A percentile compares a stretch with the other conserved stretches of the same genome.
phyloP scores from a whole-genome alignment of 305 asterid genomes.

The Solanum aculeatissimum region DNA sequence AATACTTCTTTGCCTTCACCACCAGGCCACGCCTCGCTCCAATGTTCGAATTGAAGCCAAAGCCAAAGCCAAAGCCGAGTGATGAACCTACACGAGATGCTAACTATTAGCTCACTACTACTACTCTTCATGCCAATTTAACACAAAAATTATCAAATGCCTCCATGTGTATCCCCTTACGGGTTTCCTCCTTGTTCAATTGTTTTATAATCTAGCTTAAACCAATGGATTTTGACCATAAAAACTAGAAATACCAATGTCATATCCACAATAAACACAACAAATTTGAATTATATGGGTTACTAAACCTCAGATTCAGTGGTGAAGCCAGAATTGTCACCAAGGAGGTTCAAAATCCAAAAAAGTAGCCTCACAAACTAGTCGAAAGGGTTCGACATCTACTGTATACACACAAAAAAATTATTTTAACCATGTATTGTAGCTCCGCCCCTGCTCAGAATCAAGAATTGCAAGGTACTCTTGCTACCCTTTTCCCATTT shows the following conservation, averaged over 20 bases:
- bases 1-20: slow-evolving; percentile 46
- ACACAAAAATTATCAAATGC: neutral
- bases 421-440: too few species aligned
- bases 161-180: neutral
- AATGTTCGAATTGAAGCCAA: slow-evolving; percentile 21
- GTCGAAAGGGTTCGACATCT: too few species aligned
- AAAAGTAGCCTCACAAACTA: too few species aligned
- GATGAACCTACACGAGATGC: slow-evolving; percentile 26
- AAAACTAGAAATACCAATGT: neutral
- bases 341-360: too few species aligned
- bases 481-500: neutral
- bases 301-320: neutral
- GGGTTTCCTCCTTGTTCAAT: neutral
- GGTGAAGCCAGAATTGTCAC: too few species aligned
- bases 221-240: neutral
- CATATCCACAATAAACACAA: neutral
- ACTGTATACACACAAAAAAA: too few species aligned
- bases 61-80: slow-evolving; percentile 35
- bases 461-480: too few species aligned
- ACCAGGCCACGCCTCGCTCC: slow-evolving; percentile 44
- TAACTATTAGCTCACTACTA: neutral
- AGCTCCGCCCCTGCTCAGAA: too few species aligned
- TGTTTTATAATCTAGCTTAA: neutral
- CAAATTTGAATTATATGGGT: neutral
- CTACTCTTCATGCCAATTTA: neutral